Conservation (phyloP, 2,329 filamentous ascomycete genomes). For the Trichothecium roseum region DNA sequence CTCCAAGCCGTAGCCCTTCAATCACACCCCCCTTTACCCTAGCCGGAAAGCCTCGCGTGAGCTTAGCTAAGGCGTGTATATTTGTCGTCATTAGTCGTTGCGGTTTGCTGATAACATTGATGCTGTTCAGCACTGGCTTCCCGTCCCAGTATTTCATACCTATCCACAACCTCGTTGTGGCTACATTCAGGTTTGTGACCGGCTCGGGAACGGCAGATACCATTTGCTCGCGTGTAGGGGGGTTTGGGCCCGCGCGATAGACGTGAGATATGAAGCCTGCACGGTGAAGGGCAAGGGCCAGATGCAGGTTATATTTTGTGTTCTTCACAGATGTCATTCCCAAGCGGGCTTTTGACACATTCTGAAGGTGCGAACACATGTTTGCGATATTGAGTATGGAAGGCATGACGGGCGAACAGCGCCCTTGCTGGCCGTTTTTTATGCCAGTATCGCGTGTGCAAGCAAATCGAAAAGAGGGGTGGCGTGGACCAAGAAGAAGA, state of each 20-base stretch:
- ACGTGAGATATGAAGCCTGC: conserved; percentile 74
- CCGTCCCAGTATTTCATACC: conserved; percentile 85
- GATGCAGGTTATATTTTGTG: conserved; percentile 67
- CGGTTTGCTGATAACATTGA: conserved; percentile 61
- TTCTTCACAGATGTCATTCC: conserved; percentile 75
- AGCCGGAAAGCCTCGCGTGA: conserved; percentile 59
- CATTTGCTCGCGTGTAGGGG: conserved; percentile 37
- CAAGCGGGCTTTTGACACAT: conserved; percentile 74
- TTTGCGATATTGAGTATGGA: conserved; percentile 61
- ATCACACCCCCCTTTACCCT: conserved; percentile 52
- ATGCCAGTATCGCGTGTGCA: too few species aligned
- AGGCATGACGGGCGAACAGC: conserved; percentile 18
- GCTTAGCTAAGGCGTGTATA: conserved; percentile 46
- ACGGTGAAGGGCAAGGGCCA: conserved; percentile 70
- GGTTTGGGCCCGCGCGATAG: conserved; percentile 54
- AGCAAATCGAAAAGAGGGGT: too few species aligned
- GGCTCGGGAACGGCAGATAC: conserved; percentile 37
- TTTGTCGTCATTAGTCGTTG: conserved; percentile 61
- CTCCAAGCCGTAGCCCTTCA: conserved; percentile 66
- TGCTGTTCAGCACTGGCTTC: conserved; percentile 61
- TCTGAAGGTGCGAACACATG: conserved; percentile 85
- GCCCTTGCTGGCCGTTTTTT: conserved; percentile 1
- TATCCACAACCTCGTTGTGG: conserved; percentile 70
- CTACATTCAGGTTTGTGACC: conserved; percentile 60
- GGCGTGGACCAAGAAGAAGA: too few species aligned